Base-by-base conservation (phyloP, 106 monocot species). In the Agapanthus africanus region DNA sequence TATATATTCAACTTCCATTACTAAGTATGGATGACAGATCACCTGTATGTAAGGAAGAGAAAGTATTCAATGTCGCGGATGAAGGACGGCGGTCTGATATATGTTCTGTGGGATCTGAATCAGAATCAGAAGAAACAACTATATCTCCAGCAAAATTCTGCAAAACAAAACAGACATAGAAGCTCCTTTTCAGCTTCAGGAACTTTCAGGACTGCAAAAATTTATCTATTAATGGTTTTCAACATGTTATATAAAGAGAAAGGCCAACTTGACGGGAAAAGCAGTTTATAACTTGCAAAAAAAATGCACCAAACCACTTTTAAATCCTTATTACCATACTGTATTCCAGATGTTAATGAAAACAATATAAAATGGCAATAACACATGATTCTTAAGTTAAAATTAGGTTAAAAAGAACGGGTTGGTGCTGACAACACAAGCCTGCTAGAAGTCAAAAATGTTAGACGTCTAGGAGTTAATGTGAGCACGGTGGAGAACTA, bases 101-200 rank as follows among this genome's bases (percentile, higher is more conserved):
- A 68, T 59, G n/a, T 60, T 81, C 70, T 15, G n/a, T 59, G 57
- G 46, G 37, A 47, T 68, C 72, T 54, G 71, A 64, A 78, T 68
- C 78, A 73, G 82, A 85, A 74, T 83, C 79, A 70, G 72, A 76
- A 70, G 65, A 66, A 73, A 74, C 76, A 67, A 62, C 59, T 41
- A 74, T 72, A 44, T 46, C 72, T 52, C 66, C 26, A 76, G 69
- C 73, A 37, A 76, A 23, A 63, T 76, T 73, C 82, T 88, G 79
- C 68, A 82, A 80, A 61, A 34, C 33, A 50, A 30, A 16, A 3
- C 32, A 61, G 18, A 23, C 0, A 13, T 28, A 4, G 30, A 19
- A 5, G 19, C 2, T 34, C 16, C 35, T 61, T 61, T 61, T 61
- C 19, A 61, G 32, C 4, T 61, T 35, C 19, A 61, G 10, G 28